A percentile compares a stretch with the other conserved stretches of the same genome.
phyloP scores from a whole-genome alignment of 2,329 filamentous ascomycete species.

The Sordariomycetes sp. region DNA sequence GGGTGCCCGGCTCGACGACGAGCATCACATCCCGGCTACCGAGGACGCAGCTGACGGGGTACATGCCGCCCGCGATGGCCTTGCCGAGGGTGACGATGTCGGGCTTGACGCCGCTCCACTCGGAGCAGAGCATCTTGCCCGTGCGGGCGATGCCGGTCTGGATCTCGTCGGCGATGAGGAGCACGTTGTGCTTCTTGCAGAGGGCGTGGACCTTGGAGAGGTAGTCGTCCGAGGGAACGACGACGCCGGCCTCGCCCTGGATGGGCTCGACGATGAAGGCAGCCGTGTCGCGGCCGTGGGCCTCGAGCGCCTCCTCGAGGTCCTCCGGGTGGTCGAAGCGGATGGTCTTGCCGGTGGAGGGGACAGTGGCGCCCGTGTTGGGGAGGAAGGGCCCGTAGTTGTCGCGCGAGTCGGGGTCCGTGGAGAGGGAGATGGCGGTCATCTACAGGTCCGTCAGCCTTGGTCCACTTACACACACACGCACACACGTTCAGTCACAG shows the following conservation, averaged over 20 bases:
- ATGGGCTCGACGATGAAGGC: constrained; percentile 95
- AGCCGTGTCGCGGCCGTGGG: constrained; percentile 74
- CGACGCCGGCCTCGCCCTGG: constrained; percentile 93
- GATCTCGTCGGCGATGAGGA: constrained; percentile 96
- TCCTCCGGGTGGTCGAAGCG: constrained; percentile 79
- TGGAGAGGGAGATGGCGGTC: constrained; percentile 89
- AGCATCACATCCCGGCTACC: constrained; percentile 88
- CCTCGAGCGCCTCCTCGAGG: constrained; percentile 67
- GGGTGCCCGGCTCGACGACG: constrained; percentile 89
- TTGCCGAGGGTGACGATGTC: constrained; percentile 93
- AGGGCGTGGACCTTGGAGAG: constrained; percentile 68
- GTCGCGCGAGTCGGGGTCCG: constrained; percentile 87
- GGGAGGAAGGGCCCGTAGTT: constrained; percentile 97
- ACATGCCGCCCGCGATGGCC: constrained; percentile 96
- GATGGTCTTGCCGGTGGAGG: constrained; percentile 64
- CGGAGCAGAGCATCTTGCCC: constrained; percentile 82
- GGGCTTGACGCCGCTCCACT: constrained; percentile 93
- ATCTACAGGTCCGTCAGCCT: constrained; percentile 42
- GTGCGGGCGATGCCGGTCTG: constrained; percentile 96
- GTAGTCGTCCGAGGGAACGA: constrained; percentile 88
- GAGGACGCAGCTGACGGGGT: constrained; percentile 92
- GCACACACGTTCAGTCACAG: too few species aligned
- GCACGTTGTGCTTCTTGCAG: constrained; percentile 90
- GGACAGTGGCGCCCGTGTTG: constrained; percentile 67
- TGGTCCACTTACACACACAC: background rate